These are phyloP conservation scores for Fragilariopsis cylindrus DNA, from an alignment of 108 stramenopile genomes.

Conservation along the genomic window DNA sequence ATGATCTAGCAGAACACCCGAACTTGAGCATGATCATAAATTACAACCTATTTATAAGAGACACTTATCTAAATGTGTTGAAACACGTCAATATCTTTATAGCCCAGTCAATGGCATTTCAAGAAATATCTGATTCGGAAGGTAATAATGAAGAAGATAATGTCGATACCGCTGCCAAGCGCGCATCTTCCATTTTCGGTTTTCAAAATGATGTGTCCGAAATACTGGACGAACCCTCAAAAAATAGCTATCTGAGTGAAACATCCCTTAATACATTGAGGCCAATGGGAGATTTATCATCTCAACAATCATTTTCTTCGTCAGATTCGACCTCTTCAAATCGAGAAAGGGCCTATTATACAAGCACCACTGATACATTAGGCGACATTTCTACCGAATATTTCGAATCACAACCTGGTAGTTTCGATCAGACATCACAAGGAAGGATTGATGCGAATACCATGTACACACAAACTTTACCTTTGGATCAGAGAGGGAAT, in stretches of 20 bases:
- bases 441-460: not conserved
- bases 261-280: not conserved
- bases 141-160: not conserved
- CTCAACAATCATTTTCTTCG: not conserved
- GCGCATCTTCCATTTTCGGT: not conserved
- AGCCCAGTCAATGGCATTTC: not conserved
- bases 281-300: not conserved
- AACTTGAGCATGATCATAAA: slow-evolving; percentile 21
- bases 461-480: slow-evolving; percentile 4
- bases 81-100: slow-evolving; percentile 1
- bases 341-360: not conserved
- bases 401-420: not conserved
- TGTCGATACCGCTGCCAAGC: too few species aligned
- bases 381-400: not conserved
- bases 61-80: slow-evolving; percentile 3
- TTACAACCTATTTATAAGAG: slow-evolving; percentile 21
- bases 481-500: slow-evolving; percentile 12
- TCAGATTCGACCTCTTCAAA: not conserved
- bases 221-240: not conserved
- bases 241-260: not conserved
- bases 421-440: not conserved
- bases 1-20: slow-evolving; percentile 14
- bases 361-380: not conserved
- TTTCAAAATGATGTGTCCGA: not conserved
- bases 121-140: slow-evolving; percentile 9